phyloP scores from a whole-genome alignment of 768 basidiomycete species.

The Boletus sp. region DNA sequence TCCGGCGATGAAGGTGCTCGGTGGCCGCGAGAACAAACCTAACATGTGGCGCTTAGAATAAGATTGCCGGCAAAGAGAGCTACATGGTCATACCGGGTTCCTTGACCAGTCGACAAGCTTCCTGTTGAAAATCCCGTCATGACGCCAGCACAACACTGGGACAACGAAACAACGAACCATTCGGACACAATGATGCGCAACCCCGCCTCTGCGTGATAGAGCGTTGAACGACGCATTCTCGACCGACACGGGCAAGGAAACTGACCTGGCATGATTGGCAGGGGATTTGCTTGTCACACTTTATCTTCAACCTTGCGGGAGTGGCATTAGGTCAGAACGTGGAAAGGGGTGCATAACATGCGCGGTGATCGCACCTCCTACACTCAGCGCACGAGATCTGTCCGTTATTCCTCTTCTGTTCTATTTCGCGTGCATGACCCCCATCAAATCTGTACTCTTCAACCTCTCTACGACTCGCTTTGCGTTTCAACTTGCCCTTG shows the following conservation, averaged over 20 bases:
- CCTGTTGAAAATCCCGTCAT: slow-evolving; percentile 35
- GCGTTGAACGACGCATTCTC: not conserved
- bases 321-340: slow-evolving; percentile 20
- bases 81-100: slow-evolving; percentile 50
- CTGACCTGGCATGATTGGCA: slow-evolving; percentile 72
- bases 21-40: slow-evolving; percentile 63
- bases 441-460: slow-evolving; percentile 51
- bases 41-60: slow-evolving; percentile 5
- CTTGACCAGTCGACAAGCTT: slow-evolving; percentile 76
- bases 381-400: slow-evolving; percentile 80
- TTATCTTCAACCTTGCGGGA: slow-evolving; percentile 66
- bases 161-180: slow-evolving; percentile 43
- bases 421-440: slow-evolving; percentile 61
- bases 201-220: slow-evolving; percentile 49
- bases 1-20: slow-evolving; percentile 59
- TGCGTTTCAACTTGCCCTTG: slow-evolving; percentile 49
- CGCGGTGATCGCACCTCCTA: slow-evolving; percentile 66
- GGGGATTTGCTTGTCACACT: slow-evolving; percentile 79
- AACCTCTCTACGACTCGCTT: slow-evolving; percentile 45
- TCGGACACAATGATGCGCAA: slow-evolving; percentile 68
- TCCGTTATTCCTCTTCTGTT: slow-evolving; percentile 70
- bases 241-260: not conserved
- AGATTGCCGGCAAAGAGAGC: slow-evolving; percentile 1
- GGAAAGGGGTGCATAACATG: slow-evolving; percentile 26
- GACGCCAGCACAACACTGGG: not conserved